phyloP scores from a whole-genome alignment of 345 rosid genomes.

The Microcos paniculata region DNA sequence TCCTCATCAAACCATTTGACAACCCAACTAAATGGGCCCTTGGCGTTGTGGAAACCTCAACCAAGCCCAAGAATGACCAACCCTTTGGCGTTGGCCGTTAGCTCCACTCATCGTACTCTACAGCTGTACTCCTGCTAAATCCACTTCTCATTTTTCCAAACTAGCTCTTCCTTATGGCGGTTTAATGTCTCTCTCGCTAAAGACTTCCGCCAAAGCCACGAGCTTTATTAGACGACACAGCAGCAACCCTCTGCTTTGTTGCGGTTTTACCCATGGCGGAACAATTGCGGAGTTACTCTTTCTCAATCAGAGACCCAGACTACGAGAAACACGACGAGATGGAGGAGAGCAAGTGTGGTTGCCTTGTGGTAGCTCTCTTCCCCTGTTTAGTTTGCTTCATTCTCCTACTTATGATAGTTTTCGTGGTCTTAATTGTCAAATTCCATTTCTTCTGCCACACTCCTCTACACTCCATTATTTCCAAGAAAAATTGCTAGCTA shows the following conservation, averaged over 20 bases:
- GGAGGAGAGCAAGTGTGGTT: slow-evolving; percentile 39
- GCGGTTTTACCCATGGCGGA: slow-evolving; percentile 34
- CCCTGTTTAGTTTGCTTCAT: slow-evolving; percentile 58
- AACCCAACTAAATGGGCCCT: no score
- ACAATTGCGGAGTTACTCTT: slow-evolving; percentile 35
- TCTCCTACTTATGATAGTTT: slow-evolving; percentile 47
- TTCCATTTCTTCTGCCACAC: slow-evolving; percentile 65
- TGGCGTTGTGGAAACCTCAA: no score
- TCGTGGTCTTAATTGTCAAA: slow-evolving; percentile 53
- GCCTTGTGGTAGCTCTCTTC: slow-evolving; percentile 44
- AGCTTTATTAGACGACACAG: slow-evolving; percentile 4
- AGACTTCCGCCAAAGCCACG: slow-evolving; percentile 16
- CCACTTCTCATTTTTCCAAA: no score
- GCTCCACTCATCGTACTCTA: no score
- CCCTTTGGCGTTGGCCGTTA: no score
- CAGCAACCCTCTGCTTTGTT: slow-evolving; percentile 10
- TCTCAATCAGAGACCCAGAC: slow-evolving; percentile 34
- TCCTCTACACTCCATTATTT: slow-evolving; percentile 53
- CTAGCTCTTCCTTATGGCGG: slow-evolving; percentile 26
- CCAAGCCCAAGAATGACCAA: no score
- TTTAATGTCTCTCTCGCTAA: slow-evolving; percentile 33
- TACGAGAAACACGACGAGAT: slow-evolving; percentile 25
- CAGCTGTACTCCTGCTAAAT: no score
- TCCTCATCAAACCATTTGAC: no score
- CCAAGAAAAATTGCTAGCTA: slow-evolving; percentile 51